Conservation (phyloP, 2,329 filamentous ascomycete species). For the Cordyceps fumosorosea region DNA sequence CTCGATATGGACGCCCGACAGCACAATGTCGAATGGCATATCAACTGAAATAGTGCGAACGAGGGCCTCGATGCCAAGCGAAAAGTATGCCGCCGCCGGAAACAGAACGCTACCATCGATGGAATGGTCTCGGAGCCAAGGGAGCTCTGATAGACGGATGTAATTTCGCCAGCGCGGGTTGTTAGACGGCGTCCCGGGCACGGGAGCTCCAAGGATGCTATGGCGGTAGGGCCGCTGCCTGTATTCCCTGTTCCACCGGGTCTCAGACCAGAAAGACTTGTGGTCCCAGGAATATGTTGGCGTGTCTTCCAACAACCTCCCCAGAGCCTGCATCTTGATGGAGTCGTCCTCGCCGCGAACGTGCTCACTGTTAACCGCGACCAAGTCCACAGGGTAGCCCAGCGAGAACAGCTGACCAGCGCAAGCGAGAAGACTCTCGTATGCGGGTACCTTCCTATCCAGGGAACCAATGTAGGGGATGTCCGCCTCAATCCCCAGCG, state of each 20-base stretch:
- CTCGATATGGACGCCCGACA: slow-evolving; percentile 20
- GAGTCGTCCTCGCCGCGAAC: background rate
- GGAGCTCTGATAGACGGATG: slow-evolving; percentile 23
- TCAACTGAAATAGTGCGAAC: slow-evolving; percentile 12
- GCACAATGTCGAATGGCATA: slow-evolving; percentile 15
- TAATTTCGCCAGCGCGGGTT: slow-evolving; percentile 27
- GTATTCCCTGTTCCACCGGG: slow-evolving; percentile 20
- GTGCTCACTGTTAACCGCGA: slow-evolving; percentile 18
- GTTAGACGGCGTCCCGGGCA: slow-evolving; percentile 18
- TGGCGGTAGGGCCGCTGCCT: slow-evolving; percentile 20
- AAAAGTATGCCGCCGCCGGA: slow-evolving; percentile 27
- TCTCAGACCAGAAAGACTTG: slow-evolving; percentile 23
- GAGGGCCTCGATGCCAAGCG: slow-evolving; percentile 25
- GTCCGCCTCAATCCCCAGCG: slow-evolving; percentile 19
- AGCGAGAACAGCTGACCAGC: slow-evolving; percentile 23
- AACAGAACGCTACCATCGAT: slow-evolving; percentile 25
- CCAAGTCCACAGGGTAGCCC: slow-evolving; percentile 25
- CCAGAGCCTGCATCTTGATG: background rate
- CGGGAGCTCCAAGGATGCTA: slow-evolving; percentile 21
- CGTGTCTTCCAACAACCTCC: slow-evolving; percentile 16
- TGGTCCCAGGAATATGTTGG: slow-evolving; percentile 28
- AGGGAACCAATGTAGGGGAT: slow-evolving; percentile 24
- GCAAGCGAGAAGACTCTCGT: slow-evolving; percentile 19
- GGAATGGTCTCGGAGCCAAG: slow-evolving; percentile 30
- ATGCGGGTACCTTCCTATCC: slow-evolving; percentile 20